phyloP scores from a whole-genome alignment of 106 monocot genomes.

The Gastrodia elata region DNA sequence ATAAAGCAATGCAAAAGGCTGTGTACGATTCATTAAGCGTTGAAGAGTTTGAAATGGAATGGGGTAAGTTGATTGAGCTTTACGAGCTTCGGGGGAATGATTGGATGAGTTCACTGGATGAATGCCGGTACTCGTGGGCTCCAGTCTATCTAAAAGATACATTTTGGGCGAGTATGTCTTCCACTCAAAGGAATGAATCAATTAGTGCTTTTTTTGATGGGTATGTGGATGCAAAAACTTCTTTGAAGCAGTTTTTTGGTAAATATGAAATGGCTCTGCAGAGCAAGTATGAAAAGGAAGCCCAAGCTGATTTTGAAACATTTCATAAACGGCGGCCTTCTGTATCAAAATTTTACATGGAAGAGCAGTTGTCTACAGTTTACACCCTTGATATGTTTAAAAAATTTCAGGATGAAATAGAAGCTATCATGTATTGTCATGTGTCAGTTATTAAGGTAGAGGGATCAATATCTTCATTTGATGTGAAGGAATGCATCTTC shows the following conservation, averaged over 20 bases:
- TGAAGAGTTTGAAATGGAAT: slow-evolving; percentile 48
- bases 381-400: slow-evolving; percentile 51
- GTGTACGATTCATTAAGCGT: slow-evolving; percentile 42
- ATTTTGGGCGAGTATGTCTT: slow-evolving; percentile 57
- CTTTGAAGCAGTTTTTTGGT: slow-evolving; percentile 34
- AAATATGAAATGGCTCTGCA: slow-evolving; percentile 56
- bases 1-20: slow-evolving; percentile 39
- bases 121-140: slow-evolving; percentile 33
- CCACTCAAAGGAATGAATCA: slow-evolving; percentile 27
- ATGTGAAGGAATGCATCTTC: slow-evolving; percentile 58
- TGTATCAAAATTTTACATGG: slow-evolving; percentile 52
- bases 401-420: slow-evolving; percentile 60
- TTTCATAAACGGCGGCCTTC: slow-evolving; percentile 45
- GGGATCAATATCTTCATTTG: slow-evolving; percentile 34
- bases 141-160: slow-evolving; percentile 50
- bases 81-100: slow-evolving; percentile 44
- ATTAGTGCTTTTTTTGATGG: slow-evolving; percentile 46
- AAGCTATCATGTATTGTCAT: slow-evolving; percentile 62
- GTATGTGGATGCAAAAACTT: slow-evolving; percentile 35
- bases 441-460: slow-evolving; percentile 29
- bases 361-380: slow-evolving; percentile 54
- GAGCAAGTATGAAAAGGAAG: slow-evolving; percentile 54
- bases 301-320: slow-evolving; percentile 53
- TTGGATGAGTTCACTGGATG: slow-evolving; percentile 36
- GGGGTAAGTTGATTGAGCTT: slow-evolving; percentile 35